Conservation (phyloP, 164 flowering plant species). For the Tinospora cordifolia region DNA sequence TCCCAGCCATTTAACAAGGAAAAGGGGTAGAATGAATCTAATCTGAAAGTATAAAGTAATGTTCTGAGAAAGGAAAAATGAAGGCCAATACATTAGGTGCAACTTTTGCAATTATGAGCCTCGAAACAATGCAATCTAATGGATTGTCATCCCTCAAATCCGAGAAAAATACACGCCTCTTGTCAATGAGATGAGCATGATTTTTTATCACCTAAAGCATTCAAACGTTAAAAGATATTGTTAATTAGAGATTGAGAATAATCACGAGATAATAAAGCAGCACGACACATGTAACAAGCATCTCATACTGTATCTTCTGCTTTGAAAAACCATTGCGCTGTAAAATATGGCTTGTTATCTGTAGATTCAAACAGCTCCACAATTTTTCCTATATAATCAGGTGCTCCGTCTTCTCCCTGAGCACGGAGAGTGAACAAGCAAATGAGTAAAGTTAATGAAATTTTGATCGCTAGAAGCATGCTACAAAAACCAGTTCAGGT, state of each 20-base stretch:
- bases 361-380: constrained; percentile 54
- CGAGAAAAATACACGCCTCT: constrained; percentile 50
- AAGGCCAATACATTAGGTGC: constrained; percentile 36
- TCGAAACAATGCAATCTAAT: constrained; percentile 46
- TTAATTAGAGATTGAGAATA: too few relatives aligned
- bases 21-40: neutral
- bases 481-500: too few relatives aligned
- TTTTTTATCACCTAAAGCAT: constrained; percentile 24
- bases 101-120: constrained; percentile 35
- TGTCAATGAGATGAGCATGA: constrained; percentile 26
- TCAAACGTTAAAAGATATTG: neutral
- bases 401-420: constrained; percentile 46
- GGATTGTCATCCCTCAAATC: constrained; percentile 55
- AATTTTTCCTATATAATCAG: constrained; percentile 45
- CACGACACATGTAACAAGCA: neutral
- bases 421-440: neutral
- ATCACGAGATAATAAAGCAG: neutral
- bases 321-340: constrained; percentile 71
- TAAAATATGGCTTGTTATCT: constrained; percentile 36
- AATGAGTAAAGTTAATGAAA: neutral
- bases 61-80: neutral
- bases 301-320: constrained; percentile 62
- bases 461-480: too few relatives aligned
- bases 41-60: too few relatives aligned
- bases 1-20: too few relatives aligned